phyloP scores from a whole-genome alignment of 73 alveolate genomes.

The Paramecium sexaurelia region DNA sequence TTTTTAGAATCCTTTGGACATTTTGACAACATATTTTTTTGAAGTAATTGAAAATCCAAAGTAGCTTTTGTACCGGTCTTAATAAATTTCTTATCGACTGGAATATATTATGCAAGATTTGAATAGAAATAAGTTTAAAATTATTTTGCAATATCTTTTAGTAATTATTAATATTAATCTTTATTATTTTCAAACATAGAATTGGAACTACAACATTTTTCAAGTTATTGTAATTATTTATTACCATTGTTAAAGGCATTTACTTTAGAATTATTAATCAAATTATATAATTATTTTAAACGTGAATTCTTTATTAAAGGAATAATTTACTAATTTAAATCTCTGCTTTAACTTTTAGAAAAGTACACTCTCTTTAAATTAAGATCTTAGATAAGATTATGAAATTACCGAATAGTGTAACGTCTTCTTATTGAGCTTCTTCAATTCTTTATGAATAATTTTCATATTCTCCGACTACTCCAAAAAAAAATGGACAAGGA shows the following conservation, averaged over 20 bases:
- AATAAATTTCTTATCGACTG: not conserved
- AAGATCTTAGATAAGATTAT: not conserved
- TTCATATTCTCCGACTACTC: not conserved
- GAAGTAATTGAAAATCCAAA: not conserved
- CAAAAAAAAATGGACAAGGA: constrained; percentile 31
- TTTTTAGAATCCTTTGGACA: constrained; percentile 1
- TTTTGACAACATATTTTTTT: not conserved
- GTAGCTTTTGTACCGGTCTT: not conserved
- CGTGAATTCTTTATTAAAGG: not conserved
- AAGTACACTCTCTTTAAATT: not conserved
- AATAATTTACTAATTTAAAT: not conserved
- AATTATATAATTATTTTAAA: not conserved
- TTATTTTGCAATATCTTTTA: not conserved
- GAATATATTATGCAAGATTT: not conserved
- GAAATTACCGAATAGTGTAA: not conserved
- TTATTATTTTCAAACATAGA: not conserved
- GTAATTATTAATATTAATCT: not conserved
- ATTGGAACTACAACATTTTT: not conserved
- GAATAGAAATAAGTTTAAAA: not conserved
- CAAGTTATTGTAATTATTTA: not conserved
- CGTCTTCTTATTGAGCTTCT: not conserved
- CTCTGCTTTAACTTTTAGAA: not conserved
- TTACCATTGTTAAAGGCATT: not conserved
- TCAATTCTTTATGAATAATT: not conserved
- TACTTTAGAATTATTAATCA: not conserved